Base-by-base conservation (phyloP, 2,329 filamentous ascomycete species). In the Rhynchosporium secalis region DNA sequence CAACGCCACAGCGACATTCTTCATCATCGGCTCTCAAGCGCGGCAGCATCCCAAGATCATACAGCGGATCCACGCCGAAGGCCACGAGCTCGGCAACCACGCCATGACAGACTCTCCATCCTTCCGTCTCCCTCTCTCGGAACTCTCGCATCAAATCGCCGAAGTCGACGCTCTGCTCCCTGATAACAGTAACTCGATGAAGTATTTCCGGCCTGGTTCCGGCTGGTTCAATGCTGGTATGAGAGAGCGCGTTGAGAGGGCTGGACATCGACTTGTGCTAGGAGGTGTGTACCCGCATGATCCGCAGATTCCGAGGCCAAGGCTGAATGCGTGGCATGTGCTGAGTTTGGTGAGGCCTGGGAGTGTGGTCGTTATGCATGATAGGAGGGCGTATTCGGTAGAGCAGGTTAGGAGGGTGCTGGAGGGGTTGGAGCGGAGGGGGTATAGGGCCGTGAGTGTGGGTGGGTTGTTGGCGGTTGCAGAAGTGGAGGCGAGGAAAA, bases 281-380 rank as follows among this genome's bases (percentile, higher is more conserved):
- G 92, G 92, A 2, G 87, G 86, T 74, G 87, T 96, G 46, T 96
- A 96, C 76, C 92, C 92, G 4, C 92, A 96, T 77, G 92, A 96
- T 77, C 87, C 92, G n/a, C 92, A 96, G 79, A 88, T 96, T 62
- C 79, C 80, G 9, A 87, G 83, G 71, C 82, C 85, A 68, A 78
- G 79, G 66, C 68, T 92, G 58, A 96, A 96, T 76, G 88, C 90
- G 7, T 80, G 79, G 67, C 92, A 96, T 77, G 84, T 96, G 3
- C 75, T 96, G 69, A 92, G 90, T 76, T 92, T 92, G 88, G 79
- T 89, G 41, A 79, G 84, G 52, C 87, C 89, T 0, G 92, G 92
- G 0, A 87, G 84, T 33, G 88, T 96, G 62, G 87, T 96, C 65
- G 88, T 96, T 57, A 93, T 91, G 72, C 92, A 96, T 77, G 92